Percentiles rank a stretch among this genome's conserved stretches.
Evolutionary conservation across 371 early-diverging fungal genomes (phyloP).

Genomic region (Mucor circinelloides): DNA sequence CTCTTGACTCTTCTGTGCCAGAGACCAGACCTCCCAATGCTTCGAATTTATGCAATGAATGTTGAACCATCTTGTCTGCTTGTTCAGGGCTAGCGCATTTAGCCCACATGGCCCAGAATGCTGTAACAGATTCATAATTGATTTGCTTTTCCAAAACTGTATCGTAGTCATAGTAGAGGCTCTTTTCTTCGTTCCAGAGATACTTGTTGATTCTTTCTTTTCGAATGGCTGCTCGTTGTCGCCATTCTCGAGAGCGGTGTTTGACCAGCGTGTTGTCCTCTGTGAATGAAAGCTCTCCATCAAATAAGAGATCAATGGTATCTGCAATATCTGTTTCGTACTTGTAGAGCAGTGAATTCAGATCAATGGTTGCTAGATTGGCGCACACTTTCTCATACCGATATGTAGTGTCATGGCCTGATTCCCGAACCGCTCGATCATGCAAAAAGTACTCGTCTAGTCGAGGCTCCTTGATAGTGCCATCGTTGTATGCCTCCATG

Average conservation of each 20-base stretch:
- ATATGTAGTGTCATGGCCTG: slow-evolving; percentile 95
- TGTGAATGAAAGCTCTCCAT: slow-evolving; percentile 31
- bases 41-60: slow-evolving; percentile 68
- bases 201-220: slow-evolving; percentile 58
- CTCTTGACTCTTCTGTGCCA: slow-evolving; percentile 84
- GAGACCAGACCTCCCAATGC: slow-evolving; percentile 82
- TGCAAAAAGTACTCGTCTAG: slow-evolving; percentile 92
- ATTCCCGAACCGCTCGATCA: slow-evolving; percentile 94
- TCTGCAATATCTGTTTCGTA: slow-evolving; percentile 89
- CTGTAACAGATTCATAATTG: slow-evolving; percentile 71
- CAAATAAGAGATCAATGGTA: slow-evolving; percentile 63
- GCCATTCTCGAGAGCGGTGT: slow-evolving; percentile 44
- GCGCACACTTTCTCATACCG: slow-evolving; percentile 89
- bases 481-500: slow-evolving; percentile 61
- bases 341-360: slow-evolving; percentile 88
- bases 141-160: slow-evolving; percentile 42
- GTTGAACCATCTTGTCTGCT: slow-evolving; percentile 55
- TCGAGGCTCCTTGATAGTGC: slow-evolving; percentile 69
- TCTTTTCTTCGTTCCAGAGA: slow-evolving; percentile 61
- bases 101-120: slow-evolving; percentile 74
- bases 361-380: slow-evolving; percentile 85
- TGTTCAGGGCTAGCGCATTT: slow-evolving; percentile 60
- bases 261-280: slow-evolving; percentile 33
- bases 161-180: slow-evolving; percentile 64
- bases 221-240: slow-evolving; percentile 43